Evolutionary conservation across 371 early-diverging fungal genomes (phyloP).

Genomic region (Chytridium lagenaria): DNA sequence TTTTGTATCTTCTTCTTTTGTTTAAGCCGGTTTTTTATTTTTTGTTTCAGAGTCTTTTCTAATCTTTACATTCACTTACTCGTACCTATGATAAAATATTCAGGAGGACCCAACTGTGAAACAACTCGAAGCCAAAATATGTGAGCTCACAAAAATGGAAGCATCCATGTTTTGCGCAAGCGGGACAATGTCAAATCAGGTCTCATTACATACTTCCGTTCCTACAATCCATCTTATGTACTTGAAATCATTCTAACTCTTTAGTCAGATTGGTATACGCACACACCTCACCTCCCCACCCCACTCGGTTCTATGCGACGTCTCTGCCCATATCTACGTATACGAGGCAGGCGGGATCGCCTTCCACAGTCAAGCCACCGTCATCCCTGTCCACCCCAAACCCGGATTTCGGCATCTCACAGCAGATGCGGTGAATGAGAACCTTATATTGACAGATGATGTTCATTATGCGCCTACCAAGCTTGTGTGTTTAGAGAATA

Average conservation of each 20-base stretch:
- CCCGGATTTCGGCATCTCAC: conserved; percentile 70
- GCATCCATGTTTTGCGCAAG: conserved; percentile 83
- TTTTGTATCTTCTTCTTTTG: not conserved
- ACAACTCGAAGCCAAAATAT: conserved; percentile 73
- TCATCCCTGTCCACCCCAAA: conserved; percentile 71
- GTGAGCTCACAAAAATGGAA: conserved; percentile 77
- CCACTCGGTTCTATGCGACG: conserved; percentile 80
- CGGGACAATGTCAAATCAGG: conserved; percentile 88
- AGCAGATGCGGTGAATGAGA: conserved; percentile 65
- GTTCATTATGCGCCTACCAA: conserved; percentile 81
- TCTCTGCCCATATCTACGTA: conserved; percentile 77
- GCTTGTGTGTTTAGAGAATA: conserved; percentile 90
- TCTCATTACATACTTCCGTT: not conserved
- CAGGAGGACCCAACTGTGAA: conserved; percentile 82
- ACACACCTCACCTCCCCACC: conserved; percentile 82
- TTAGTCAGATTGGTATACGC: conserved; percentile 82
- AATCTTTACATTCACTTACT: not conserved
- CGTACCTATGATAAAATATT: no score
- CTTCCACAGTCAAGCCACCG: conserved; percentile 76
- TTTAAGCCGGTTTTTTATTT: not conserved
- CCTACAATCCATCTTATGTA: not conserved
- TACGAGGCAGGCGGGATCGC: conserved; percentile 89
- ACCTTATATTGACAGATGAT: conserved; percentile 51
- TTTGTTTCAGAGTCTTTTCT: conserved; percentile 2
- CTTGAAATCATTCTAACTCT: not conserved